These are phyloP conservation scores for Berkeleyomyces basicola DNA, from an alignment of 2,329 filamentous ascomycete species.

Conservation along the genomic window DNA sequence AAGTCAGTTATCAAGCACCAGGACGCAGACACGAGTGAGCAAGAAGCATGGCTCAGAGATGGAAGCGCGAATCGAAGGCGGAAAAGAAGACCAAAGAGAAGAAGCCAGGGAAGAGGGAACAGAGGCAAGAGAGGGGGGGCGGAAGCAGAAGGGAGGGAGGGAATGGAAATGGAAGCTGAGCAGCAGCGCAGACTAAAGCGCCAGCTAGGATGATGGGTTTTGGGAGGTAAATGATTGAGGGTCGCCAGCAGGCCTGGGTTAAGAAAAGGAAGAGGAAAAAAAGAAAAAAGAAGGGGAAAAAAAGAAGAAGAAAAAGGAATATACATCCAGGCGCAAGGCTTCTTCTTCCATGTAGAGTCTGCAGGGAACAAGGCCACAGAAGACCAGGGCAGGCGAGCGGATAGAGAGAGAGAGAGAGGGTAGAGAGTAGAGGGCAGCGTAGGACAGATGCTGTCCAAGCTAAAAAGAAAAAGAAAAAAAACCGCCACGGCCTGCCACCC, in stretches of 20 bases:
- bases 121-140: not conserved
- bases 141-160: not conserved
- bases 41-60: not conserved
- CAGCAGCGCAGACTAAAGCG: not conserved
- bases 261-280: not conserved
- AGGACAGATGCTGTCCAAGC: too few relatives aligned
- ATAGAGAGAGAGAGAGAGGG: not conserved
- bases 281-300: conserved; percentile 5
- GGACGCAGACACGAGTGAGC: not conserved
- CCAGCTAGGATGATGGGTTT: not conserved
- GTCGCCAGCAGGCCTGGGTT: not conserved
- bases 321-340: conserved; percentile 7
- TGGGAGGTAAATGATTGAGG: not conserved
- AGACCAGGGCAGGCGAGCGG: not conserved
- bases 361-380: not conserved
- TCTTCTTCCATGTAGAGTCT: conserved; percentile 6
- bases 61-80: not conserved
- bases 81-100: not conserved
- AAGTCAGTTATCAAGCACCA: not conserved
- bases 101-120: not conserved
- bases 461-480: too few relatives aligned
- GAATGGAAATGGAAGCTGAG: not conserved
- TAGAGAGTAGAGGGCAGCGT: too few relatives aligned
- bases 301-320: not conserved
- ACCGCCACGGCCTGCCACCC: too few relatives aligned